Base-by-base conservation (phyloP, 2,329 filamentous ascomycete species). In the Ascocoryne sarcoides region DNA sequence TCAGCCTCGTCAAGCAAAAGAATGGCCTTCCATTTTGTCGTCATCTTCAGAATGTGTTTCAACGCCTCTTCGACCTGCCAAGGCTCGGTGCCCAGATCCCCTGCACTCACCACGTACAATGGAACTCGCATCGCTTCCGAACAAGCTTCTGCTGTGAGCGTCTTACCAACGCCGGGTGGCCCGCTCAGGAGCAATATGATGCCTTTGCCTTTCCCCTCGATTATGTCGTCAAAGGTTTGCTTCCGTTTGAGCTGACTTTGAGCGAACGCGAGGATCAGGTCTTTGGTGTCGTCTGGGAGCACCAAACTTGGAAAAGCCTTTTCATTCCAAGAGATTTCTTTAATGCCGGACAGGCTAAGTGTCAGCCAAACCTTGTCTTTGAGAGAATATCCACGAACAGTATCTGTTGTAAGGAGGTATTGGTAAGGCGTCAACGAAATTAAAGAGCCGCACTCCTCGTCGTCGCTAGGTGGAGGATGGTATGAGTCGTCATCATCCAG, bases 1-100 rank as follows among this genome's bases (percentile, higher is more conserved):
- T 81, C 77, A 16, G 75, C 80, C 63, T 86, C 82, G 54, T 86
- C 82, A 2, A 86, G 71, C 3, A 87, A 68, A 0, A 86, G 65
- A 2, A 87, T 75, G 0, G 80, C 81, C 33, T 80, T 78, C 82
- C 82, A 86, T 1, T 71, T 71, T 45, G 83, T 77, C 1, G 82
- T 82, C 45, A 89, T 79, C 55, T 84, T 79, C 45, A 89, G 70
- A 42, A 84, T 81, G 44, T 74, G 48, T 37, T 74, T 53, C 73
- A 75, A 21, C 86, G 68, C 50, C 79, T 77, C 9, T 65, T 64
- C 58, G 86, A 48, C 45, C 26, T 47, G 60, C 1, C 32, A 32
- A 10, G 19, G 26, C 17, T 37, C 36, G 12, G 37, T 31, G 2
- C 44, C 44, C 4, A 46, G 15, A 23, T 46, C 44, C 3, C 44